Evolutionary conservation across 306 rosid species (phyloP), one percentile per base, ranked within the genome.

Genomic region (Amphicarpaea edgeworthii): DNA sequence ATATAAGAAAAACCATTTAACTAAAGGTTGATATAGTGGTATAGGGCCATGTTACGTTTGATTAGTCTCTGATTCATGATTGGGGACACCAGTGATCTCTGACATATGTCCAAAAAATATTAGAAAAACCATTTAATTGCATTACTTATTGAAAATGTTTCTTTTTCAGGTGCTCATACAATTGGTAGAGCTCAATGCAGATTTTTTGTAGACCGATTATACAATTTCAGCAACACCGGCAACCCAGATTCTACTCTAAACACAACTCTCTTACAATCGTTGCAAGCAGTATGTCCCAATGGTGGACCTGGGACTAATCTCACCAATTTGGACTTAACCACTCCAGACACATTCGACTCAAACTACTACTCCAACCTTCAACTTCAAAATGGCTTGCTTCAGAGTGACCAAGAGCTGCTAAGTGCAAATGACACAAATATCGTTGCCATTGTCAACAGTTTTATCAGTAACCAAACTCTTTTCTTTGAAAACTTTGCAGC

Each of bases 221-320:
- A 82, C 45, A 66, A 82, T 45, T 85, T 85, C 34, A 82, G 9
- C 5, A 6, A 0, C 26, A 59, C 40, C 0, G 43, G 80, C 1
- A 76, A 51, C 8, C 84, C 88, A 1, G 88, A 85, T 21, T 75
- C 84, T 14, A 79, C 66, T 17, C 82, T 85, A 1, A 82, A 85
- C 80, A 66, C 84, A 61, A 75, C 75, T 1, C 73, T 64, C 14
- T 41, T 79, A 4, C 41, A 66, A 76, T 30, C 75, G 28, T 14
- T 85, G 1, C 28, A 6, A 16, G 2, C 4, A 32, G 66, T 71
- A 43, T 85, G 88, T 53, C 86, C 84, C 7, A 81, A 75, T 8
- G 65, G 68, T 50, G 88, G 84, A 51, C 15, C 70, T 0, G 82
- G 77, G 21, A 41, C 67, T n/a, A 79, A 46, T 7, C 64, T 82